A percentile compares a stretch with the other conserved stretches of the same genome.
Conservation (phyloP, 2,329 filamentous ascomycete species). For the Atkinsonella texensis region DNA sequence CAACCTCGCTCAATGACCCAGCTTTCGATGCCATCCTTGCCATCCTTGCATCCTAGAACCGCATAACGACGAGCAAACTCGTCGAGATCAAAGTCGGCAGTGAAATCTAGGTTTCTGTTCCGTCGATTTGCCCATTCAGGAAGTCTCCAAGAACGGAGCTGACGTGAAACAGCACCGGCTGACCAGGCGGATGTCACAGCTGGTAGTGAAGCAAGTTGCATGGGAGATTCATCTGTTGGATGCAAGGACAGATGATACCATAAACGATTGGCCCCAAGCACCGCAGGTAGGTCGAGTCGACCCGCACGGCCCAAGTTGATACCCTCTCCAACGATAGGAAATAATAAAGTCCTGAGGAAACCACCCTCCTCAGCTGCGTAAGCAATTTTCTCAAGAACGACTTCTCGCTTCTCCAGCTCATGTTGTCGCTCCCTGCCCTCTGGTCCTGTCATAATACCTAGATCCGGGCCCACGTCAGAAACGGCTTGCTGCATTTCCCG, state of each 20-base stretch:
- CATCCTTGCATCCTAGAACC: conserved; percentile 75
- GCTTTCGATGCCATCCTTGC: conserved; percentile 82
- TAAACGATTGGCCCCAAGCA: conserved; percentile 72
- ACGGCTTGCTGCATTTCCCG: conserved; percentile 82
- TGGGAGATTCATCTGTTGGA: conserved; percentile 76
- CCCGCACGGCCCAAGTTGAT: conserved; percentile 67
- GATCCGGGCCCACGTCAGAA: conserved; percentile 61
- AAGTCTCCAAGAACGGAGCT: conserved; percentile 84
- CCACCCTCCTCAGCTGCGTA: conserved; percentile 71
- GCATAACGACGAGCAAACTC: conserved; percentile 82
- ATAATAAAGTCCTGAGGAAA: conserved; percentile 71
- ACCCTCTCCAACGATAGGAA: conserved; percentile 66
- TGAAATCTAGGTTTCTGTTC: conserved; percentile 86
- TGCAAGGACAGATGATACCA: conserved; percentile 94
- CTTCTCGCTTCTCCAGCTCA: conserved; percentile 69
- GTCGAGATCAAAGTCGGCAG: conserved; percentile 87
- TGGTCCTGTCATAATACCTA: conserved; percentile 60
- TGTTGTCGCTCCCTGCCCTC: conserved; percentile 62
- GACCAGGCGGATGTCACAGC: conserved; percentile 81
- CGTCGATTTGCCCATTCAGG: conserved; percentile 94
- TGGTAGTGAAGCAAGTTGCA: conserved; percentile 58
- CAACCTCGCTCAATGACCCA: conserved; percentile 93
- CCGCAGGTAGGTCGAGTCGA: conserved; percentile 63
- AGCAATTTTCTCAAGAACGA: conserved; percentile 74
- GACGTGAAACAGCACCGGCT: conserved; percentile 80